Percentiles rank a stretch among this genome's conserved stretches.
Evolutionary conservation across 345 rosid species (phyloP).

Genomic region (Linum trigynum): DNA sequence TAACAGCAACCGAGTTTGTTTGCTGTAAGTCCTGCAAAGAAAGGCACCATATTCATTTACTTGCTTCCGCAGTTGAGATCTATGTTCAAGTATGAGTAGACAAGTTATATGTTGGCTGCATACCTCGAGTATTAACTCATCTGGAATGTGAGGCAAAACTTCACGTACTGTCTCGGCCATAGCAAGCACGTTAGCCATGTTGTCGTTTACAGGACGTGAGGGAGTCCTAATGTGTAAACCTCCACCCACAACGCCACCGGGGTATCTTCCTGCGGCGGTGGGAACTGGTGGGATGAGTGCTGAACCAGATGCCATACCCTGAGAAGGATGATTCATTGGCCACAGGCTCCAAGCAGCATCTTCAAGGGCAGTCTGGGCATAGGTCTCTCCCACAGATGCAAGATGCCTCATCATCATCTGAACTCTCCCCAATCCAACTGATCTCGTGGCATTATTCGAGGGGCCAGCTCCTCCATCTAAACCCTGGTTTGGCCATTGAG

Average conservation of each 20-base stretch:
- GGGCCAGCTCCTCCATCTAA: constrained; percentile 77
- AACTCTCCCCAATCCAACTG: constrained; percentile 80
- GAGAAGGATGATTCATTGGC: constrained; percentile 56
- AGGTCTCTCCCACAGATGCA: constrained; percentile 91
- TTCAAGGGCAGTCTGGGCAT: constrained; percentile 79
- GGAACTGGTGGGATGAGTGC: constrained; percentile 27
- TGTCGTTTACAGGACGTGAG: constrained; percentile 41
- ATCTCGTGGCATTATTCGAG: constrained; percentile 51
- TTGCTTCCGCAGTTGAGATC: background rate
- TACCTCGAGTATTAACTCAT: constrained; percentile 89
- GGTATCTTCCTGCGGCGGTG: constrained; percentile 30
- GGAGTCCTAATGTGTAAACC: constrained; percentile 55
- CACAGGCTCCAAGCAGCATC: constrained; percentile 86
- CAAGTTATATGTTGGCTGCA: constrained; percentile 1
- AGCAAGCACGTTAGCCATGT: constrained; percentile 62
- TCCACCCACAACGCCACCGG: constrained; percentile 48
- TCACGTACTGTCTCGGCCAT: constrained; percentile 96
- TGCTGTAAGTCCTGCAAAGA: constrained; percentile 87
- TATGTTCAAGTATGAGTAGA: background rate
- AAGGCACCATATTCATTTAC: background rate
- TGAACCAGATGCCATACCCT: constrained; percentile 61
- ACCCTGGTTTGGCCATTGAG: constrained; percentile 65
- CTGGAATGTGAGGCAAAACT: constrained; percentile 90
- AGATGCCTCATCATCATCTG: constrained; percentile 99
- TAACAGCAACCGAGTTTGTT: constrained; percentile 78